Percentiles rank a stretch among this genome's conserved stretches.
Conservation (phyloP, 1,284 basidiomycete species). For the Papiliotrema laurentii region DNA sequence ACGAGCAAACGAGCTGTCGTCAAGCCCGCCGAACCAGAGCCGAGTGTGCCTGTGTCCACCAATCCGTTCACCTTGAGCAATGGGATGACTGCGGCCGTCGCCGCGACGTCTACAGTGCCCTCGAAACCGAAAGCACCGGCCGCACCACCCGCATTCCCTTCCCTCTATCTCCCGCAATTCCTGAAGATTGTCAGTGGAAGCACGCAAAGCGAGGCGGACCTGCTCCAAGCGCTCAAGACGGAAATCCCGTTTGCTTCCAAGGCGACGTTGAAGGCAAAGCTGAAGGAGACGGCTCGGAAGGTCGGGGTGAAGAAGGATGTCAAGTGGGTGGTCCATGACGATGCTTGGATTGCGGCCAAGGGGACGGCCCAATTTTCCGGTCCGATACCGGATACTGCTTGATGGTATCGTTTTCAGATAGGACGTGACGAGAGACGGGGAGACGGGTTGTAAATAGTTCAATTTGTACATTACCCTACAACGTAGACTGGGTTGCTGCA, state of each 20-base stretch:
- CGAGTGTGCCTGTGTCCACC: conserved; percentile 1
- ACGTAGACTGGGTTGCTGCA: too few relatives aligned
- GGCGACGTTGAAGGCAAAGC: conserved; percentile 42
- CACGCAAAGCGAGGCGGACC: conserved; percentile 31
- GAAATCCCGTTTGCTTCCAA: conserved; percentile 43
- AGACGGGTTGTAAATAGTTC: too few relatives aligned
- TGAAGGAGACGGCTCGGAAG: conserved; percentile 40
- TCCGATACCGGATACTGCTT: too few relatives aligned
- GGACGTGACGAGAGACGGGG: too few relatives aligned
- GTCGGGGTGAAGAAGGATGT: conserved; percentile 38
- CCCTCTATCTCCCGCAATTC: conserved; percentile 33
- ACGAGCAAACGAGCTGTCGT: too few relatives aligned
- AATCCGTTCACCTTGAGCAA: not conserved
- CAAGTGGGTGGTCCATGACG: conserved; percentile 41
- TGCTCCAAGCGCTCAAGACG: conserved; percentile 32
- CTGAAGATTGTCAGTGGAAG: conserved; percentile 36
- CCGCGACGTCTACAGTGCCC: conserved; percentile 1
- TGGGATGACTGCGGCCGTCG: not conserved
- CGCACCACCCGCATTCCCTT: conserved; percentile 23
- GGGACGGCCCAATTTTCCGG: too few relatives aligned
- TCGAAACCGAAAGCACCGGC: not conserved
- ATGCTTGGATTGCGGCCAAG: too few relatives aligned
- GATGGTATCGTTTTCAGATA: too few relatives aligned
- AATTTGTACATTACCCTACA: too few relatives aligned
- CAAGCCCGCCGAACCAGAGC: conserved; percentile 9